Evolutionary conservation across 371 early-diverging fungal genomes (phyloP).

Genomic region (Apophysomyces elegans): DNA sequence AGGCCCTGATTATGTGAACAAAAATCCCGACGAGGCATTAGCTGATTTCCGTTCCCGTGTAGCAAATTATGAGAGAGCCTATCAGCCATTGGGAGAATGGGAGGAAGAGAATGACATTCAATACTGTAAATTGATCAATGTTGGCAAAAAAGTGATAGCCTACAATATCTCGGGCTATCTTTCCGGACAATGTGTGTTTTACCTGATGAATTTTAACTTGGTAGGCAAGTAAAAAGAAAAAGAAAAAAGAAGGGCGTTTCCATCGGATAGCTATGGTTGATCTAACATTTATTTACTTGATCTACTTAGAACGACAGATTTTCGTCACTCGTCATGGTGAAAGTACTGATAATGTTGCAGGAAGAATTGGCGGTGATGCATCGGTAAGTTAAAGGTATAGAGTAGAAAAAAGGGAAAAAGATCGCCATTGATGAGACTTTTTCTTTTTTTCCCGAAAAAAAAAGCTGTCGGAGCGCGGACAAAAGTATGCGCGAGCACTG

Average conservation of each 20-base stretch:
- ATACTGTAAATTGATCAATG: slow-evolving; percentile 84
- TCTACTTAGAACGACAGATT: slow-evolving; percentile 66
- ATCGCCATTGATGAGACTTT: background rate
- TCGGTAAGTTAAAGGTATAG: slow-evolving; percentile 45
- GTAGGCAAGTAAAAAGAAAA: slow-evolving; percentile 35
- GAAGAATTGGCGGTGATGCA: slow-evolving; percentile 80
- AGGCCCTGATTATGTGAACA: slow-evolving; percentile 82
- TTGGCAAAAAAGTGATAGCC: slow-evolving; percentile 84
- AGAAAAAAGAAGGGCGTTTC: background rate
- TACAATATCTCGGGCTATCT: slow-evolving; percentile 82
- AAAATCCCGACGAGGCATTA: slow-evolving; percentile 69
- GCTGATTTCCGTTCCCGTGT: slow-evolving; percentile 80
- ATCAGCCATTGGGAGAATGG: slow-evolving; percentile 76
- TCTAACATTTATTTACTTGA: background rate
- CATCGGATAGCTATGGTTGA: background rate
- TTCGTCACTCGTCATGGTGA: slow-evolving; percentile 88
- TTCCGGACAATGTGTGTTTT: slow-evolving; percentile 83
- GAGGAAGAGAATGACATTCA: slow-evolving; percentile 77
- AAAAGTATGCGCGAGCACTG: slow-evolving; percentile 67
- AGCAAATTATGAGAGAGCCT: slow-evolving; percentile 80
- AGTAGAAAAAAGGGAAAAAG: background rate
- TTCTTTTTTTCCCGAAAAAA: background rate
- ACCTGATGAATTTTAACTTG: slow-evolving; percentile 81
- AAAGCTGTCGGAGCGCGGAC: slow-evolving; percentile 63
- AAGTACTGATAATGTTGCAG: slow-evolving; percentile 59